Percentiles rank a stretch among this genome's conserved stretches.
Conservation (phyloP, 2,329 filamentous ascomycete species). For the Fusarium caatingaense region DNA sequence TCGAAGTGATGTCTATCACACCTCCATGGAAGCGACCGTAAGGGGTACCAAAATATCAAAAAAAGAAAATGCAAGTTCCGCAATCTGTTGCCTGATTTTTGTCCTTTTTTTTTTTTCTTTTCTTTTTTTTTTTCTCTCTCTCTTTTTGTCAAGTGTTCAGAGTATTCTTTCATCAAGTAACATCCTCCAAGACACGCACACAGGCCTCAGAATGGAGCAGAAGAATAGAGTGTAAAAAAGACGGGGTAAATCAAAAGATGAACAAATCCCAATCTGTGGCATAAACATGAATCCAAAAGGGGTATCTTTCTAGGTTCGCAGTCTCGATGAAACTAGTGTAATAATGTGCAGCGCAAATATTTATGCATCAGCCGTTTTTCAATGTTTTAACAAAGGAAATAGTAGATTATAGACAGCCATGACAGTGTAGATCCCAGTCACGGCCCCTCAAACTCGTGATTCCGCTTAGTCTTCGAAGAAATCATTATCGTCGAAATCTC, state of each 20-base stretch:
- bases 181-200: constrained; percentile 3
- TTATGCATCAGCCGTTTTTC: constrained; percentile 42
- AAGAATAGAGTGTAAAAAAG: constrained; percentile 32
- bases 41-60: constrained; percentile 25
- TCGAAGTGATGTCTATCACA: constrained; percentile 28
- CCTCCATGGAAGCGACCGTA: constrained; percentile 41
- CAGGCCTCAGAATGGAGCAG: constrained; percentile 11
- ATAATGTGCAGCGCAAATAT: constrained; percentile 42
- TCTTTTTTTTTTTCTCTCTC: neutral
- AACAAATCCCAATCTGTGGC: constrained; percentile 44
- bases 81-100: constrained; percentile 12
- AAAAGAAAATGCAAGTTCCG: constrained; percentile 25
- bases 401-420: constrained; percentile 15
- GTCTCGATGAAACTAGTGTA: constrained; percentile 47
- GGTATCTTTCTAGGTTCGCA: constrained; percentile 57
- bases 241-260: constrained; percentile 16
- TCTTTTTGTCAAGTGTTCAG: constrained; percentile 8
- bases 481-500: constrained; percentile 69
- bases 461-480: constrained; percentile 62
- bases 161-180: constrained; percentile 9
- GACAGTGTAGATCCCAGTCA: constrained; percentile 15
- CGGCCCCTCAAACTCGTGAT: neutral
- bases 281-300: constrained; percentile 52
- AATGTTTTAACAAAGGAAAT: constrained; percentile 47
- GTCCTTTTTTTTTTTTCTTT: constrained; percentile 8